Evolutionary conservation across 352 stramenopile genomes (phyloP), one percentile per base, ranked within the genome.

Genomic region (Globisporangium radiosum): DNA sequence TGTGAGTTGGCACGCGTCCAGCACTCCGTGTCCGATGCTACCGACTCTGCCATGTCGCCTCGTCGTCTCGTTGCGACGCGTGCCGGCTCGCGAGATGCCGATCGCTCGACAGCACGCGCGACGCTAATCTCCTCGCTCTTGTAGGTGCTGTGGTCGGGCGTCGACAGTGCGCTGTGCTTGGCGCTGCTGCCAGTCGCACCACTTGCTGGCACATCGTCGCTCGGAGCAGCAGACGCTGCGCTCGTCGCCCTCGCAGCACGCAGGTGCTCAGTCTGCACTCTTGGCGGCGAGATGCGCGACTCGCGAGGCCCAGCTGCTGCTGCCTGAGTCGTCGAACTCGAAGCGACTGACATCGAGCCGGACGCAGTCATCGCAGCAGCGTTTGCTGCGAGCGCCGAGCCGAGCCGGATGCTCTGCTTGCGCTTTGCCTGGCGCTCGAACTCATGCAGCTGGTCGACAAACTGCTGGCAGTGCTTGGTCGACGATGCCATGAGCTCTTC

Each of bases 401-500:
- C 63, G 11, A 68, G 44, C 2, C 64, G 63, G 10, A 73, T 73
- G 39, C 72, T 81, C 17, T 70, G 62, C 37, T 59, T 57, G 11
- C 67, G 65, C 43, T 73, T 70, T 13, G 68, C 74, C 17, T 74
- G 65, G 5, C 76, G 68, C 47, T 81, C 68, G 0, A 70, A 69
- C 5, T 70, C 65, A 42, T 55, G 70, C 8, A 92, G 67, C 5
- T 75, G 64, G 8, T 72, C 58, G 9, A 92, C 74, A 68, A 78
- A 90, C 54, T 84, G 68, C 56, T 79, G 66, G 38, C 82, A 90
- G 55, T 85, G 75, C 55, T 76, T 73, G 5, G 76, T 67, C 2
- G 82, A 88, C 37, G 80, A 71, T 37, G 80, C 82, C 82, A 90
- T 92, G 48, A 90, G 73, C 57, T 92, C 73, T 60, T 88, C 72